Evolutionary conservation across 495 filamentous ascomycete species (phyloP).

Genomic region (Physcia stellaris): DNA sequence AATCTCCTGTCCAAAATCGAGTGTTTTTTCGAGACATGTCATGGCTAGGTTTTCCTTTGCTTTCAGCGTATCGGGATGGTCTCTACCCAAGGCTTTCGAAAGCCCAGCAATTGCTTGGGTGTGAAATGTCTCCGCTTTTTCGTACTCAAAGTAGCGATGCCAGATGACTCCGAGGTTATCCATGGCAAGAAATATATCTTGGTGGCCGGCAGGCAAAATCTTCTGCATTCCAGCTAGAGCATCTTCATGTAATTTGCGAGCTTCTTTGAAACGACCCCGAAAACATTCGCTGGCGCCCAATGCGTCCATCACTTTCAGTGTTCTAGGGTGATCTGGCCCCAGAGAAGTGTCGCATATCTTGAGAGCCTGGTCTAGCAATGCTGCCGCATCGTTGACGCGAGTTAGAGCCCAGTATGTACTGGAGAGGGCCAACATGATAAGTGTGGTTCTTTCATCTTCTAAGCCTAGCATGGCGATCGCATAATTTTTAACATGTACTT

Average conservation of each 20-base stretch:
- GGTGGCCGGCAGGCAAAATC: conserved; percentile 13
- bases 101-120: conserved; percentile 17
- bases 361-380: conserved; percentile 12
- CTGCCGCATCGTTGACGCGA: conserved; percentile 11
- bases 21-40: conserved; percentile 9
- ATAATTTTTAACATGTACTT: conserved; percentile 14
- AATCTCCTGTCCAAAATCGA: conserved; percentile 15
- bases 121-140: conserved; percentile 15
- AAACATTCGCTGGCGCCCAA: conserved; percentile 10
- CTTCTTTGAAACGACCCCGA: conserved; percentile 20
- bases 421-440: conserved; percentile 14
- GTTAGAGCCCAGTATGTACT: conserved; percentile 12
- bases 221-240: conserved; percentile 14
- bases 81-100: conserved; percentile 18
- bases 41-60: conserved; percentile 18
- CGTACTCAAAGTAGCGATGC: conserved; percentile 12
- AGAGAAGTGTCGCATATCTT: conserved; percentile 13
- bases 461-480: conserved; percentile 8
- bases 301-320: conserved; percentile 15
- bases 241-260: conserved; percentile 16
- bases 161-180: conserved; percentile 13
- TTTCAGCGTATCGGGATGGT: conserved; percentile 20
- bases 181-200: conserved; percentile 18
- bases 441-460: conserved; percentile 9
- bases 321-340: conserved; percentile 14